phyloP scores from a whole-genome alignment of 2,329 filamentous ascomycete genomes.

The Paecilomyces fulvus region DNA sequence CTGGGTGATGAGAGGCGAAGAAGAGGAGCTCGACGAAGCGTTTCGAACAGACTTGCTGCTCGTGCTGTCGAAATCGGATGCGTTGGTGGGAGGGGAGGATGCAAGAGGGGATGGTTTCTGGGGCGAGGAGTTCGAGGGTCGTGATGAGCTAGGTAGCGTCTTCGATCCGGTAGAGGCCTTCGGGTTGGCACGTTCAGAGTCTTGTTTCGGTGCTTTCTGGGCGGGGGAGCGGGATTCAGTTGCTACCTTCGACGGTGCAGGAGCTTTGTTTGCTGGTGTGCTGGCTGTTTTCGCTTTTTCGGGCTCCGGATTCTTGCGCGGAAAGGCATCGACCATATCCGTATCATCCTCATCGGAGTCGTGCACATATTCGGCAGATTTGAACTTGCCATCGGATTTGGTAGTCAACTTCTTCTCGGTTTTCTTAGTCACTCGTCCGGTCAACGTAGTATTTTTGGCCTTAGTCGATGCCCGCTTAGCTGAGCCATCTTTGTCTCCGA shows the following conservation, averaged over 20 bases:
- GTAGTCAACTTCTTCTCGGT: conserved; percentile 29
- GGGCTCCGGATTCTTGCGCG: neutral
- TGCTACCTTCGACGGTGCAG: conserved; percentile 10
- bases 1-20: conserved; percentile 37
- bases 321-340: conserved; percentile 27
- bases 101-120: conserved; percentile 55
- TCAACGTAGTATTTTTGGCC: conserved; percentile 39
- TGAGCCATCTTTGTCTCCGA: conserved; percentile 30
- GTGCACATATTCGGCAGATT: conserved; percentile 46
- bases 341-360: conserved; percentile 42
- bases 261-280: conserved; percentile 1
- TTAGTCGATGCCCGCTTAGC: conserved; percentile 39
- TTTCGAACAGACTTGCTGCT: conserved; percentile 33
- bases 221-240: conserved; percentile 10
- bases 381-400: conserved; percentile 40
- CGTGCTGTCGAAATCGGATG: conserved; percentile 47
- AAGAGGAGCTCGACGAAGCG: conserved; percentile 38
- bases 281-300: conserved; percentile 6
- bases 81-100: conserved; percentile 53
- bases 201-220: conserved; percentile 17
- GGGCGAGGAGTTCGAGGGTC: conserved; percentile 39
- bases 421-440: conserved; percentile 39
- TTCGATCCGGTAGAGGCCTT: conserved; percentile 23
- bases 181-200: conserved; percentile 14
- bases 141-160: conserved; percentile 28